These are phyloP conservation scores for Candida endomychidarum DNA, from an alignment of 805 yeast genomes.

Conservation along the genomic window DNA sequence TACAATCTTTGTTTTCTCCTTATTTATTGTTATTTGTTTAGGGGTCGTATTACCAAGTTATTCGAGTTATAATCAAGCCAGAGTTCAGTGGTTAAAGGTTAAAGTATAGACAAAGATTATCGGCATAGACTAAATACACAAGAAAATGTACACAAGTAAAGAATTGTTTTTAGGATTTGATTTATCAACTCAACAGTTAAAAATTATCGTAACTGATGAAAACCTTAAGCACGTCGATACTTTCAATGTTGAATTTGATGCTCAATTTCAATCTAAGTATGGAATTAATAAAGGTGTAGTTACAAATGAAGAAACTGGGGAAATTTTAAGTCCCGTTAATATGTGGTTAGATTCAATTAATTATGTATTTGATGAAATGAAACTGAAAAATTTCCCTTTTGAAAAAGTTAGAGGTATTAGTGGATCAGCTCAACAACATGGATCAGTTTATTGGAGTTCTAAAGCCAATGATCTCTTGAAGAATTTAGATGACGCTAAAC, in stretches of 20 bases:
- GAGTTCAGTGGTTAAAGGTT: constrained; percentile 47
- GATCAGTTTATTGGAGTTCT: constrained; percentile 77
- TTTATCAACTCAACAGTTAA: constrained; percentile 86
- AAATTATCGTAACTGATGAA: constrained; percentile 63
- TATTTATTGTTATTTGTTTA: constrained; percentile 30
- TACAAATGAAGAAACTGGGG: constrained; percentile 49
- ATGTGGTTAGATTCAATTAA: constrained; percentile 91
- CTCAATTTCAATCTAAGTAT: constrained; percentile 55
- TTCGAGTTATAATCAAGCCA: constrained; percentile 51
- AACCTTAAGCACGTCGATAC: constrained; percentile 53
- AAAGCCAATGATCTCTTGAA: constrained; percentile 44
- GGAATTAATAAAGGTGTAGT: constrained; percentile 72
- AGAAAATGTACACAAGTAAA: constrained; percentile 1
- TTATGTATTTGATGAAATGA: constrained; percentile 53
- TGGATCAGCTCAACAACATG: constrained; percentile 93
- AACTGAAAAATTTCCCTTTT: constrained; percentile 54
- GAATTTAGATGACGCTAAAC: constrained; percentile 27
- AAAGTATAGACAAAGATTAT: constrained; percentile 12
- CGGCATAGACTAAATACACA: too few relatives aligned
- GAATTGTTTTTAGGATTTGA: constrained; percentile 70
- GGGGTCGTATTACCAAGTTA: constrained; percentile 55
- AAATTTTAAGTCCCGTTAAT: constrained; percentile 75
- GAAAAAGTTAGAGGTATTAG: constrained; percentile 60
- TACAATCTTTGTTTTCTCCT: constrained; percentile 39
- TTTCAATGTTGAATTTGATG: constrained; percentile 71